Percentiles rank a stretch among this genome's conserved stretches.
Evolutionary conservation across 108 stramenopile genomes (phyloP).

Genomic region (Bacterosira constricta): DNA sequence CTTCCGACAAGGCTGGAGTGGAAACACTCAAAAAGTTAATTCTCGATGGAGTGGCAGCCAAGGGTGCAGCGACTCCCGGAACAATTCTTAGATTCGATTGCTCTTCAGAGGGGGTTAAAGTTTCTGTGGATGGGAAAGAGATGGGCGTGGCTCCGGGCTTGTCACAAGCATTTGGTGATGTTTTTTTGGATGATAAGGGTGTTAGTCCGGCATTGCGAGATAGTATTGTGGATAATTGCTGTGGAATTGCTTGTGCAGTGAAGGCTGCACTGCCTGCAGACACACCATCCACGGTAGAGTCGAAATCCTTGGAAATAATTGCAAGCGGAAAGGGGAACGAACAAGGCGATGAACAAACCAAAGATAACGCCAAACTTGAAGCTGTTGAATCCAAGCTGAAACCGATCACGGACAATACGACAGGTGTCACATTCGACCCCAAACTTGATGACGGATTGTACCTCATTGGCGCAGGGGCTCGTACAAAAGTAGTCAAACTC

Average conservation of each 20-base stretch:
- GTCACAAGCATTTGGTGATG: constrained; percentile 75
- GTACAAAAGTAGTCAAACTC: constrained; percentile 3
- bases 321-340: neutral
- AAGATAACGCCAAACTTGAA: neutral
- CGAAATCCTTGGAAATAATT: too few species aligned
- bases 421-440: constrained; percentile 13
- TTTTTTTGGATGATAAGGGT: constrained; percentile 80
- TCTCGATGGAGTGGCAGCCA: constrained; percentile 62
- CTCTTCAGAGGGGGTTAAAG: constrained; percentile 50
- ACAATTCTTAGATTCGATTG: constrained; percentile 78
- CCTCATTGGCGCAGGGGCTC: constrained; percentile 11
- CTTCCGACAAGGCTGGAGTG: constrained; percentile 55
- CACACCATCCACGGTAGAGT: neutral
- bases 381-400: constrained; percentile 14
- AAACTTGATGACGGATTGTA: constrained; percentile 16
- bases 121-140: constrained; percentile 70
- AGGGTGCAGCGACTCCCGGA: constrained; percentile 70
- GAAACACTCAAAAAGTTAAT: constrained; percentile 70
- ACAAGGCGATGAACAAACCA: neutral
- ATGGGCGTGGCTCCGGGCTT: constrained; percentile 61
- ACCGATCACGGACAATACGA: constrained; percentile 3
- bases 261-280: neutral
- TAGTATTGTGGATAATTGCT: constrained; percentile 68
- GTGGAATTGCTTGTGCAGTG: constrained; percentile 10
- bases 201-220: constrained; percentile 67